Percentiles rank a stretch among this genome's conserved stretches.
These are phyloP conservation scores for Xylaria sp. DNA, from an alignment of 2,329 filamentous ascomycete species.

Conservation along the genomic window DNA sequence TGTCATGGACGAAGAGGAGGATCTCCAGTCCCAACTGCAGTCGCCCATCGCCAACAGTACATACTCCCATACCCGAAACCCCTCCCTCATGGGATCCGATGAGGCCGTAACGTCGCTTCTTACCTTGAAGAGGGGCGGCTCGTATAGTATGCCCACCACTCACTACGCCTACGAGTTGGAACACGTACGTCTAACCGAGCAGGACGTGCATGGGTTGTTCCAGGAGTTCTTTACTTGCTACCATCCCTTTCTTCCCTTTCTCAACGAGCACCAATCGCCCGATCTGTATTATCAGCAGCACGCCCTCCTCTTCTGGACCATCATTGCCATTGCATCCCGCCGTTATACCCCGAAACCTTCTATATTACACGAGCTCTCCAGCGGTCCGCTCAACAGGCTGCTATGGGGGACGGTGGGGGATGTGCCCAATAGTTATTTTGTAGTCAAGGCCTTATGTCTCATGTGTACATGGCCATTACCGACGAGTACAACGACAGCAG, in stretches of 20 bases:
- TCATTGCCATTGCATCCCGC: constrained; percentile 78
- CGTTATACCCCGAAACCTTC: constrained; percentile 72
- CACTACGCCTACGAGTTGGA: constrained; percentile 72
- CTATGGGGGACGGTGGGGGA: constrained; percentile 82
- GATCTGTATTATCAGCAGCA: constrained; percentile 82
- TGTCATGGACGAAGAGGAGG: constrained; percentile 64
- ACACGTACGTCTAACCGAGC: constrained; percentile 71
- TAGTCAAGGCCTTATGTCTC: constrained; percentile 83
- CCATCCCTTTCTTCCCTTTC: constrained; percentile 81
- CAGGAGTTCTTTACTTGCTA: constrained; percentile 80
- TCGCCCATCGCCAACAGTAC: constrained; percentile 69
- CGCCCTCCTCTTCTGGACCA: constrained; percentile 86
- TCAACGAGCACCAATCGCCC: constrained; percentile 73
- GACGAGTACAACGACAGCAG: constrained; percentile 81
- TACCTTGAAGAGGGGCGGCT: constrained; percentile 73
- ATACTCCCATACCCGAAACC: constrained; percentile 70
- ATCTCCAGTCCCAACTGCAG: constrained; percentile 64
- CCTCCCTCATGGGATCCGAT: constrained; percentile 74
- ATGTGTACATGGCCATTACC: constrained; percentile 86
- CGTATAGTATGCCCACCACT: constrained; percentile 65
- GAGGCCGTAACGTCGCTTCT: constrained; percentile 75
- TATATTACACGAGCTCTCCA: constrained; percentile 74
- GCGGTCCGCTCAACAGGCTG: constrained; percentile 73
- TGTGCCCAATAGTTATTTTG: constrained; percentile 81
- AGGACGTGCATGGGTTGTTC: constrained; percentile 73